Evolutionary conservation across 2,329 filamentous ascomycete genomes (phyloP).

Genomic region (Lasiodiplodia theobromae): DNA sequence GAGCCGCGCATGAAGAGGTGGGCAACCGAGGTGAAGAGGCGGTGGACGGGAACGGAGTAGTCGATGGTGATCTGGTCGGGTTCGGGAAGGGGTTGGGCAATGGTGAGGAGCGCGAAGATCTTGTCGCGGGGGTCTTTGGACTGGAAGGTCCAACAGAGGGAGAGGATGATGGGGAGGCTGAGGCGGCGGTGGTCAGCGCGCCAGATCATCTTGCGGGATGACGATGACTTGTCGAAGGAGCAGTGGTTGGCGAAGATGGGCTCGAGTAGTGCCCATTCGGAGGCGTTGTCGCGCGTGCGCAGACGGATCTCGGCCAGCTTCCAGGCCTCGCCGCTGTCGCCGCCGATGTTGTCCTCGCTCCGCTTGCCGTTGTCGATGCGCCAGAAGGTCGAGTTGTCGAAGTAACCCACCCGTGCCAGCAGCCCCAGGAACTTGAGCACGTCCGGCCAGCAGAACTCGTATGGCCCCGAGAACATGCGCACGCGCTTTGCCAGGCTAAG

Average conservation of each 20-base stretch:
- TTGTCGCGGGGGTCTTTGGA: slow-evolving; percentile 22
- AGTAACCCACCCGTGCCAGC: slow-evolving; percentile 11
- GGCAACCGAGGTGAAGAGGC: not conserved
- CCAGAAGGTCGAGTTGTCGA: slow-evolving; percentile 15
- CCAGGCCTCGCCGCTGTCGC: slow-evolving; percentile 15
- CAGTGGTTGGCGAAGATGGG: not conserved
- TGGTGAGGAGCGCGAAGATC: slow-evolving; percentile 4
- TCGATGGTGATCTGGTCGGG: not conserved
- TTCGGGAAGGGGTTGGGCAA: not conserved
- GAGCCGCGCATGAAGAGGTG: slow-evolving; percentile 12
- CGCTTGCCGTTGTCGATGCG: slow-evolving; percentile 10
- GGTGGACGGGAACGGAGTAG: not conserved
- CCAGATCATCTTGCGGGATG: not conserved
- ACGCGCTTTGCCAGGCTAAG: slow-evolving; percentile 17
- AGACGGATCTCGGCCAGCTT: slow-evolving; percentile 16
- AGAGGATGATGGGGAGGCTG: not conserved
- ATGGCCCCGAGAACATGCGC: not conserved
- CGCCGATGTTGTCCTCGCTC: slow-evolving; percentile 7
- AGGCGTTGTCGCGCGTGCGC: not conserved
- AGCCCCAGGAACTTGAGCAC: slow-evolving; percentile 20
- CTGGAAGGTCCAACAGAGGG: slow-evolving; percentile 1
- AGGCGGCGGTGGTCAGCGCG: not conserved
- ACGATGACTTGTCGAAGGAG: not conserved
- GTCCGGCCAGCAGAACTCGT: slow-evolving; percentile 17
- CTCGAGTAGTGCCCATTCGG: slow-evolving; percentile 11